Percentiles rank a stretch among this genome's conserved stretches.
These are phyloP conservation scores for Arthroderma sp. DNA, from an alignment of 2,329 filamentous ascomycete genomes.

Conservation along the genomic window DNA sequence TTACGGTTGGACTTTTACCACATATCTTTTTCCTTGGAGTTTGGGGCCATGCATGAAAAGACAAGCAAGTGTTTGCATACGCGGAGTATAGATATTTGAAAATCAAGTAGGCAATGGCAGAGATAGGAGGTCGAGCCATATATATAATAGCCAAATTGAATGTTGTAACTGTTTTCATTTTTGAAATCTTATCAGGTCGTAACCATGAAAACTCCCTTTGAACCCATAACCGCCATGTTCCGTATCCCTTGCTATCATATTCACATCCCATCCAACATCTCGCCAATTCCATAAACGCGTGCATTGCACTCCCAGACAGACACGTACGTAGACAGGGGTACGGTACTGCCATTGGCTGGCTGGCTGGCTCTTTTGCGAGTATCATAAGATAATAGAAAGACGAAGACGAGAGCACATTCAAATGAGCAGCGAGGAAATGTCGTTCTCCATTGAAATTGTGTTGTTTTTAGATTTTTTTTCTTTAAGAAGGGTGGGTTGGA, in stretches of 20 bases:
- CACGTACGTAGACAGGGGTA: neutral
- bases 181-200: neutral
- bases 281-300: neutral
- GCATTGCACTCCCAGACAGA: neutral
- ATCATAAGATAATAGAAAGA: neutral
- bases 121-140: neutral
- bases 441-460: neutral
- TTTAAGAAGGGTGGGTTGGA: neutral
- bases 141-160: neutral
- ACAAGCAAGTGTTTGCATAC: neutral
- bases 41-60: neutral
- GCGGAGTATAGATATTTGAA: neutral
- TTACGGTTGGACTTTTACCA: neutral
- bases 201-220: neutral
- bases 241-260: neutral
- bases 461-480: neutral
- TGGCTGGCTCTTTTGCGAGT: neutral
- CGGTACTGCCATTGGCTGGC: neutral
- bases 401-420: neutral
- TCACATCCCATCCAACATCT: neutral
- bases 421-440: neutral
- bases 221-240: neutral
- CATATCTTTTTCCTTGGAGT: neutral
- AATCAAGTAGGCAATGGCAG: neutral
- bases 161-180: neutral